Evolutionary conservation across 805 yeast species (phyloP).

Genomic region (Saccharomyces mikatae): DNA sequence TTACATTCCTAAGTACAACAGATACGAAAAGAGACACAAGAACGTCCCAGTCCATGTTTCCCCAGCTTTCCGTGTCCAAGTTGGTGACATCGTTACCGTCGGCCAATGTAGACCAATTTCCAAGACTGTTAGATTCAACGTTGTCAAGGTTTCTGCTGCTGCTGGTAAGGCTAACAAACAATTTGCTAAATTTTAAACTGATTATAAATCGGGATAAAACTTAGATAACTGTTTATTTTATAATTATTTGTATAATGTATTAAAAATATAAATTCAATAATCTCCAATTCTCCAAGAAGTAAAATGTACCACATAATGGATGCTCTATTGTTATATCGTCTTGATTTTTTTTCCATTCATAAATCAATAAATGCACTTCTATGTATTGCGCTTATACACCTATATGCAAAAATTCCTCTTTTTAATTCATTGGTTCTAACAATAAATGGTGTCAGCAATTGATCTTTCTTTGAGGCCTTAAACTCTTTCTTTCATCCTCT

Average conservation of each 20-base stretch:
- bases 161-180: constrained; percentile 84
- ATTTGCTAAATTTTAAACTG: constrained; percentile 86
- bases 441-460: constrained; percentile 30
- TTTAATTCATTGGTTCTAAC: constrained; percentile 7
- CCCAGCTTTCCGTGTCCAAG: constrained; percentile 99
- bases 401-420: not conserved
- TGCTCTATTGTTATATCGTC: too few species aligned
- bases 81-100: constrained; percentile 98
- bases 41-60: constrained; percentile 99
- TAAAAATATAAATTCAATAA: constrained; percentile 9
- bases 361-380: not conserved
- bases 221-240: not conserved
- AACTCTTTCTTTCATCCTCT: constrained; percentile 45
- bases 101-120: constrained; percentile 99
- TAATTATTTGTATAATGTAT: constrained; percentile 26
- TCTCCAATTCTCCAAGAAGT: not conserved
- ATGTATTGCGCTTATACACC: not conserved
- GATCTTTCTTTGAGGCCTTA: constrained; percentile 40
- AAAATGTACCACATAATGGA: not conserved
- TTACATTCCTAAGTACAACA: constrained; percentile 99
- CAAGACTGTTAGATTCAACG: constrained; percentile 99
- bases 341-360: too few species aligned
- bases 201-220: not conserved
- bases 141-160: constrained; percentile 87
- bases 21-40: constrained; percentile 99